Percentiles rank a stretch among this genome's conserved stretches.
Conservation (phyloP, 345 rosid genomes). For the Aegle marmelos region DNA sequence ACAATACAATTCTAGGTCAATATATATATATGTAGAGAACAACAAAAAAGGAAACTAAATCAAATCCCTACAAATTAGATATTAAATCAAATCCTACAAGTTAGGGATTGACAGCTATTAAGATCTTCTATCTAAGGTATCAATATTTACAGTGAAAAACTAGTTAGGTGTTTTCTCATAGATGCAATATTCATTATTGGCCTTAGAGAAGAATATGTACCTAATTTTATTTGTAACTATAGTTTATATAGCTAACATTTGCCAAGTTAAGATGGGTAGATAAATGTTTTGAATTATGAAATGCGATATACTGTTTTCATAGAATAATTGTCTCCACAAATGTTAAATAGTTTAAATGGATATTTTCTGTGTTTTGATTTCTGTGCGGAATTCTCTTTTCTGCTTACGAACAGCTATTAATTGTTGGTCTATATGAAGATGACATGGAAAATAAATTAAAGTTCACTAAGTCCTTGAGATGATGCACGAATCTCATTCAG, state of each 20-base stretch:
- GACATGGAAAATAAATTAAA: slow-evolving; percentile 68
- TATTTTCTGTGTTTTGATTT: neutral
- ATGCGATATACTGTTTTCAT: neutral
- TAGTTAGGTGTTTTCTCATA: too few relatives aligned
- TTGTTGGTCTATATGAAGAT: slow-evolving; percentile 33
- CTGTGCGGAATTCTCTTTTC: neutral
- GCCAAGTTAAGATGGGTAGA: neutral
- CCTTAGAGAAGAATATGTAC: neutral
- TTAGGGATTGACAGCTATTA: too few relatives aligned
- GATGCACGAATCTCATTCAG: slow-evolving; percentile 61
- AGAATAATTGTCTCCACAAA: neutral
- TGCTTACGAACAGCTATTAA: slow-evolving; percentile 15
- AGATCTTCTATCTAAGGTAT: too few relatives aligned
- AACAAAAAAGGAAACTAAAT: too few relatives aligned
- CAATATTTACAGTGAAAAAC: too few relatives aligned
- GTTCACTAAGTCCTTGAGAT: slow-evolving; percentile 72
- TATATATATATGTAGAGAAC: too few relatives aligned
- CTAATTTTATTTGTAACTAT: neutral
- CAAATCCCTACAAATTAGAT: too few relatives aligned
- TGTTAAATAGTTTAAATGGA: neutral
- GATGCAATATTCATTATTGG: neutral
- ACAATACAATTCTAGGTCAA: too few relatives aligned
- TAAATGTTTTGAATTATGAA: neutral
- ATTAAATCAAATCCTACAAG: too few relatives aligned
- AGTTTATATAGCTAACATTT: neutral